These are phyloP conservation scores for Gonapodya prolifera DNA, from an alignment of 192 early-diverging fungal genomes.

Conservation along the genomic window DNA sequence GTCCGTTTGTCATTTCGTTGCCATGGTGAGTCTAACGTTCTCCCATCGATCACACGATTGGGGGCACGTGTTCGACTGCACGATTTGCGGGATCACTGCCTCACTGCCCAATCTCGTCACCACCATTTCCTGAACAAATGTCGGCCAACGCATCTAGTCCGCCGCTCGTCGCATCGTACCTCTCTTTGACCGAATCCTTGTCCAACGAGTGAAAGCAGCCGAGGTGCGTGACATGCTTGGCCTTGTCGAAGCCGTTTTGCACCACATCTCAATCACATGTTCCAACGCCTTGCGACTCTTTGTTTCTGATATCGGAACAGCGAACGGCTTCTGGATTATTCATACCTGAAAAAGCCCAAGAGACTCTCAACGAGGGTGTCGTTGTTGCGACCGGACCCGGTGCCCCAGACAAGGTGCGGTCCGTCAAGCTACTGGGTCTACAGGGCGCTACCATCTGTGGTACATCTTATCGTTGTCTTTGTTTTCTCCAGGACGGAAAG, in stretches of 20 bases:
- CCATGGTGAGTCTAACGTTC: no score
- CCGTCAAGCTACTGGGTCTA: conserved; percentile 8
- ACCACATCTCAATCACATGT: not conserved
- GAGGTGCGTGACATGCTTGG: conserved; percentile 35
- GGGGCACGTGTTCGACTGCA: no score
- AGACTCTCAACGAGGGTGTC: conserved; percentile 89
- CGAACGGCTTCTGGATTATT: conserved; percentile 90
- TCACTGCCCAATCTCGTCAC: not conserved
- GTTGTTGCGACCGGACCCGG: conserved; percentile 94
- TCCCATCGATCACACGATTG: no score
- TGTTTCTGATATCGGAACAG: conserved; percentile 22
- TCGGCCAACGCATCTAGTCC: not conserved
- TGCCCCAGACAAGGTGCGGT: conserved; percentile 49
- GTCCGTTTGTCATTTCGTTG: no score
- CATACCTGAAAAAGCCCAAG: conserved; percentile 98
- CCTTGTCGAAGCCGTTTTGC: conserved; percentile 6
- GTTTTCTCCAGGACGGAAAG: conserved; percentile 54
- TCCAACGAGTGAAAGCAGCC: conserved; percentile 90
- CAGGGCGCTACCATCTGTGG: not conserved
- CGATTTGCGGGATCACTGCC: not conserved
- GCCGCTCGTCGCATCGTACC: conserved; percentile 62
- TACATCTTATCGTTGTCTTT: conserved; percentile 5
- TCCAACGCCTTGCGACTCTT: not conserved
- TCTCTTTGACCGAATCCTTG: conserved; percentile 93
- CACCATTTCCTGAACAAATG: not conserved